Evolutionary conservation across 169 alveolate genomes (phyloP).

Genomic region (Toxoplasma gondii): DNA sequence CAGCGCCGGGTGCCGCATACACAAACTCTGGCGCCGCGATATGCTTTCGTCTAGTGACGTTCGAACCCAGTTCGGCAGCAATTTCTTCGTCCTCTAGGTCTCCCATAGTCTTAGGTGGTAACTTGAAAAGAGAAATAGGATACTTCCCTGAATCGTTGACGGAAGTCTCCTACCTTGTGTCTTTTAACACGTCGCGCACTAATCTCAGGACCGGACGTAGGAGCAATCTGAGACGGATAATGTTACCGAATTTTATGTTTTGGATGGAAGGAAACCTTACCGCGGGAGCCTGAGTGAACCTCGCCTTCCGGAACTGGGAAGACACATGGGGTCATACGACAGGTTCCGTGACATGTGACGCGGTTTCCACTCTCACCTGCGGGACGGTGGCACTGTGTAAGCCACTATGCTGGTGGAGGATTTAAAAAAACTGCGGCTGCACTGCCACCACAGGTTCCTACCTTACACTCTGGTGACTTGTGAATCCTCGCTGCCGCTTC

Average conservation of each 20-base stretch:
- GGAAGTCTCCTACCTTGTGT: not conserved
- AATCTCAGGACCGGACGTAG: not conserved
- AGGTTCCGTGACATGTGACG: too few relatives aligned
- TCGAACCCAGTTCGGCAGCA: constrained; percentile 15
- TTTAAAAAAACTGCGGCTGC: too few relatives aligned
- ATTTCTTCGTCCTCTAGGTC: constrained; percentile 26
- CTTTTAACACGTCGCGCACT: not conserved
- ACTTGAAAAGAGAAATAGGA: not conserved
- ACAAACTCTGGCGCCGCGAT: not conserved
- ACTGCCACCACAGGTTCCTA: too few relatives aligned
- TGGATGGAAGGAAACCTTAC: not conserved
- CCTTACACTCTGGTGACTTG: too few relatives aligned
- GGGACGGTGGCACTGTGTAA: too few relatives aligned
- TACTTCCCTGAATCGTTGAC: not conserved
- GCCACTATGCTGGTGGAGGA: too few relatives aligned
- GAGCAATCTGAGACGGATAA: not conserved
- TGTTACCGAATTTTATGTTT: too few relatives aligned
- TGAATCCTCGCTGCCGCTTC: too few relatives aligned
- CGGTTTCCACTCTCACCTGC: too few relatives aligned
- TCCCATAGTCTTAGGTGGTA: not conserved
- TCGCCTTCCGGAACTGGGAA: too few relatives aligned
- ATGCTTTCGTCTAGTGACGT: not conserved
- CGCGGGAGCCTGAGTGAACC: not conserved
- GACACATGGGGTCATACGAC: too few relatives aligned
- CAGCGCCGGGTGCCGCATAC: not conserved